Evolutionary conservation across 1,284 basidiomycete species (phyloP).

Genomic region (Anthracocystis walkeri): DNA sequence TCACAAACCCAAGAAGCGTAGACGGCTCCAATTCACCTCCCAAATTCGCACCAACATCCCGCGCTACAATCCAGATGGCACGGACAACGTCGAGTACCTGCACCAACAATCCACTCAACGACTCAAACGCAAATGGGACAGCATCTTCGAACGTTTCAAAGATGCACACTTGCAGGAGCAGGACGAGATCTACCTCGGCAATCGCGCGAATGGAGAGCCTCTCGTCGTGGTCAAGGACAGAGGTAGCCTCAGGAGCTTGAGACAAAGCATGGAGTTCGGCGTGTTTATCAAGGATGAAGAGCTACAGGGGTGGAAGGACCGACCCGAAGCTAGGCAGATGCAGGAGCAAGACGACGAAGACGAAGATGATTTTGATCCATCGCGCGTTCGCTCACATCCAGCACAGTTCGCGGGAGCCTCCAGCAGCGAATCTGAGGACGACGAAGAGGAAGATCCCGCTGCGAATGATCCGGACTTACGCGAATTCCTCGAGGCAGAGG

Average conservation of each 20-base stretch:
- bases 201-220: slow-evolving; percentile 47
- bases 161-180: slow-evolving; percentile 65
- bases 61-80: slow-evolving; percentile 60
- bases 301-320: slow-evolving; percentile 43
- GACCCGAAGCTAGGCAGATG: slow-evolving; percentile 32
- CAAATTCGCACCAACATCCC: slow-evolving; percentile 34
- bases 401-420: slow-evolving; percentile 4
- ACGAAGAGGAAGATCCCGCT: slow-evolving; percentile 27
- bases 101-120: slow-evolving; percentile 61
- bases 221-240: slow-evolving; percentile 61
- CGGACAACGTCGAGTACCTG: slow-evolving; percentile 56
- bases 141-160: slow-evolving; percentile 64
- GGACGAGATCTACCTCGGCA: slow-evolving; percentile 67
- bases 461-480: slow-evolving; percentile 52
- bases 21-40: slow-evolving; percentile 51
- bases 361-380: slow-evolving; percentile 37
- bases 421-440: slow-evolving; percentile 23
- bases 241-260: slow-evolving; percentile 54
- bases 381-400: slow-evolving; percentile 4
- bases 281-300: slow-evolving; percentile 65
- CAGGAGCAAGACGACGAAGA: slow-evolving; percentile 19
- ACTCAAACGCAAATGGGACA: slow-evolving; percentile 65
- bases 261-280: slow-evolving; percentile 55
- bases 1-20: slow-evolving; percentile 33
- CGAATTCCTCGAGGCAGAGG: slow-evolving; percentile 55